phyloP scores from a whole-genome alignment of 164 flowering plant genomes.

The Euptelea pleiosperma region DNA sequence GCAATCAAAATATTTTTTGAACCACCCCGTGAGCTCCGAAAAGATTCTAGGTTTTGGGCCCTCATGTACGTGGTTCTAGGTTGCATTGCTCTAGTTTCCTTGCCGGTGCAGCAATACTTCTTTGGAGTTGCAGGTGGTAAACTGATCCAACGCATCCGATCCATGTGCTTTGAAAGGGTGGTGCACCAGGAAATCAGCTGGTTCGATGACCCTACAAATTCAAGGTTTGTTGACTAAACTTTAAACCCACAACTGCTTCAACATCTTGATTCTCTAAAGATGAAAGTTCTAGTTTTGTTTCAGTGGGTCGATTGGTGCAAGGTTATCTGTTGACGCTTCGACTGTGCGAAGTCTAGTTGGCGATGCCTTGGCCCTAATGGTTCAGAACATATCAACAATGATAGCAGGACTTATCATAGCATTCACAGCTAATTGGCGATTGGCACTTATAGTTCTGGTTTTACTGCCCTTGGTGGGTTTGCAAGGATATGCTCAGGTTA shows the following conservation, averaged over 20 bases:
- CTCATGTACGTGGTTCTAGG: constrained; percentile 39
- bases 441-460: constrained; percentile 35
- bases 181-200: too few relatives aligned
- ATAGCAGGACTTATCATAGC: constrained; percentile 40
- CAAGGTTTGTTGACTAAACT: constrained; percentile 36
- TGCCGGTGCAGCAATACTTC: too few relatives aligned
- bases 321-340: constrained; percentile 53
- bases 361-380: constrained; percentile 39
- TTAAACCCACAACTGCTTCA: background rate
- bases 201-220: too few relatives aligned
- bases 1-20: constrained; percentile 53
- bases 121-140: too few relatives aligned
- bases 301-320: constrained; percentile 56
- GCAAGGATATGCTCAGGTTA: constrained; percentile 36
- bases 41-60: constrained; percentile 57
- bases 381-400: constrained; percentile 40
- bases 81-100: constrained; percentile 28
- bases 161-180: too few relatives aligned
- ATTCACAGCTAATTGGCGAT: constrained; percentile 46
- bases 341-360: constrained; percentile 39
- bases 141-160: constrained; percentile 50
- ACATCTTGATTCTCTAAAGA: background rate
- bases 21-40: constrained; percentile 31
- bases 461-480: constrained; percentile 31
- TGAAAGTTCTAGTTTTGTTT: background rate